Evolutionary conservation across 139 green algal species (phyloP).

Genomic region (Coelastrella sp.): DNA sequence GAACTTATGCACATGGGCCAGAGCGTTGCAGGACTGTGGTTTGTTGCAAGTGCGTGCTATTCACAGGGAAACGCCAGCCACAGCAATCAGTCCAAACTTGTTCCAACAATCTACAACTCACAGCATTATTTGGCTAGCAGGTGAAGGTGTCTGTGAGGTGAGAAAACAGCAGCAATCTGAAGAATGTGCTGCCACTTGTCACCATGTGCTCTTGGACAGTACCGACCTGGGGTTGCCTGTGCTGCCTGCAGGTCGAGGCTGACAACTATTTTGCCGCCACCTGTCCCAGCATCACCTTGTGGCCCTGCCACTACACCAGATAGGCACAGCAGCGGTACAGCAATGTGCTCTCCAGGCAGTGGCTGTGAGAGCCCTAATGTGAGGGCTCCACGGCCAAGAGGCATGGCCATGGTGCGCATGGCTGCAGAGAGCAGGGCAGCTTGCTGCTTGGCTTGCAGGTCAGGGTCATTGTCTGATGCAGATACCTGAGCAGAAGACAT

Average conservation of each 20-base stretch:
- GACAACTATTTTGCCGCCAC: constrained; percentile 74
- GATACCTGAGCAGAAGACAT: not conserved
- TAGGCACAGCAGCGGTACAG: constrained; percentile 80
- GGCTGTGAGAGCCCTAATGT: constrained; percentile 71
- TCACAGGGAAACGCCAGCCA: too few species aligned
- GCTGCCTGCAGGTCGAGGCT: constrained; percentile 79
- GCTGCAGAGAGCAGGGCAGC: constrained; percentile 69
- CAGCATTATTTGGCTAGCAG: too few species aligned
- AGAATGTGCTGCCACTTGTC: not conserved
- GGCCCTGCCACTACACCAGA: constrained; percentile 57
- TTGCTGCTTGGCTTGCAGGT: constrained; percentile 60
- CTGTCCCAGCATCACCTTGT: not conserved
- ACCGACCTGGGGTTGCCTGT: constrained; percentile 54
- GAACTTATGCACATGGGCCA: too few species aligned
- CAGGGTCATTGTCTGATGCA: constrained; percentile 62
- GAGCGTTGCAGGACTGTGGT: not conserved
- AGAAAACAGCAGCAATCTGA: not conserved
- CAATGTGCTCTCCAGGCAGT: constrained; percentile 81
- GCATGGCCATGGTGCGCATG: constrained; percentile 83
- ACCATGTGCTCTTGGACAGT: not conserved
- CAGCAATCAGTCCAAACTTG: too few species aligned
- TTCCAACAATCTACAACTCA: too few species aligned
- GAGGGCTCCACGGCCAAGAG: constrained; percentile 86
- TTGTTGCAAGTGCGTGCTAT: too few species aligned
- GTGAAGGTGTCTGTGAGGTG: too few species aligned